Evolutionary conservation across 305 asterid genomes (phyloP).

Genomic region (Plantago rigida): DNA sequence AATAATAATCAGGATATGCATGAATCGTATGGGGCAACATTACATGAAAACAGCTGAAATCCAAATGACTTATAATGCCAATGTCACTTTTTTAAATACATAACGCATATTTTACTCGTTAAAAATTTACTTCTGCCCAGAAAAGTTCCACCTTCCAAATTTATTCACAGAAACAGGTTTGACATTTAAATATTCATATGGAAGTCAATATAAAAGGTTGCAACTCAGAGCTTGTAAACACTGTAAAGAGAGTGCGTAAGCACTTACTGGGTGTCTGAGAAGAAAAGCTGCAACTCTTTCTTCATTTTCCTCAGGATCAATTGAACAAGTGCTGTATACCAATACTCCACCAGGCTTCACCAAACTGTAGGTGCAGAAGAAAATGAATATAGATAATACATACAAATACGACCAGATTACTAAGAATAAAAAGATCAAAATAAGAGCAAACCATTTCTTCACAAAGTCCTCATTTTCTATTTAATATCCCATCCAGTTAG

Average conservation of each 20-base stretch:
- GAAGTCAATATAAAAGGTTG: neutral
- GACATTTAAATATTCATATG: neutral
- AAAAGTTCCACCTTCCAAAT: too few species aligned
- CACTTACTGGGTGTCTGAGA: constrained; percentile 55
- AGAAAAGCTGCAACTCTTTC: constrained; percentile 81
- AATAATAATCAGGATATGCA: neutral
- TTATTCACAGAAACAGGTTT: too few species aligned
- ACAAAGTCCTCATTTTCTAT: neutral
- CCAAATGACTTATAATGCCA: neutral
- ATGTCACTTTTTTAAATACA: neutral
- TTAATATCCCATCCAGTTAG: neutral
- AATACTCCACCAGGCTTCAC: constrained; percentile 75
- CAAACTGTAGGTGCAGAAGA: constrained; percentile 43
- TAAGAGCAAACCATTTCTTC: constrained; percentile 8
- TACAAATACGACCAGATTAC: constrained; percentile 10
- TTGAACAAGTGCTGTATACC: constrained; percentile 84
- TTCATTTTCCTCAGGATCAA: constrained; percentile 78
- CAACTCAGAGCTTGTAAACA: neutral
- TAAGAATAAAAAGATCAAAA: neutral
- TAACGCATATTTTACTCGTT: too few species aligned
- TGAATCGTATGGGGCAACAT: neutral
- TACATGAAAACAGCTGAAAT: neutral
- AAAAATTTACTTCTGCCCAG: too few species aligned
- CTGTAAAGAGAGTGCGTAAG: neutral
- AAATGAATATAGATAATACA: constrained; percentile 15